A percentile compares a stretch with the other conserved stretches of the same genome.
phyloP scores from a whole-genome alignment of 1,284 basidiomycete species.

The Calocybe gambosa region DNA sequence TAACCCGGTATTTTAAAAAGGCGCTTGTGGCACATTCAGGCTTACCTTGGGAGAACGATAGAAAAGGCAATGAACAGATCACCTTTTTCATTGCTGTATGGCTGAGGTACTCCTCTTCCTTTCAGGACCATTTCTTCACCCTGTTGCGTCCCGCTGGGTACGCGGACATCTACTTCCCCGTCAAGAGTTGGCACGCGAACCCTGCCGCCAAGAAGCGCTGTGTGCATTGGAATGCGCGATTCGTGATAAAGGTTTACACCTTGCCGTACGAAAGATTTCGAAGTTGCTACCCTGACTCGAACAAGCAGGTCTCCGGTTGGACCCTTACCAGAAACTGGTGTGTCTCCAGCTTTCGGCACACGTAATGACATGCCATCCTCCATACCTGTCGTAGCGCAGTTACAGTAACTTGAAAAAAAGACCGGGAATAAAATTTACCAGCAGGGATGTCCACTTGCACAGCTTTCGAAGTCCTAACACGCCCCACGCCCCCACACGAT shows the following conservation, averaged over 20 bases:
- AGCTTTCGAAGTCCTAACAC: slow-evolving; percentile 75
- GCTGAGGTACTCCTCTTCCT: slow-evolving; percentile 77
- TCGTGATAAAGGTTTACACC: slow-evolving; percentile 91
- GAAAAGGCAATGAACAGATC: slow-evolving; percentile 91
- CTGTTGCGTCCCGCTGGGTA: slow-evolving; percentile 92
- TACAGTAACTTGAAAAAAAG: slow-evolving; percentile 13
- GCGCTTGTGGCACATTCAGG: slow-evolving; percentile 9
- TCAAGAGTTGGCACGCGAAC: slow-evolving; percentile 94
- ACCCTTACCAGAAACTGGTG: slow-evolving; percentile 75
- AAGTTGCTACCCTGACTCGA: slow-evolving; percentile 79
- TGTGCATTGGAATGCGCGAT: slow-evolving; percentile 88
- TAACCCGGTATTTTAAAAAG: slow-evolving; percentile 15
- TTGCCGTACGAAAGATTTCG: slow-evolving; percentile 86
- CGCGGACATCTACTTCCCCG: slow-evolving; percentile 91
- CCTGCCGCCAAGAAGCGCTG: slow-evolving; percentile 86
- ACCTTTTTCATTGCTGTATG: slow-evolving; percentile 67
- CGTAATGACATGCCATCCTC: slow-evolving; percentile 97
- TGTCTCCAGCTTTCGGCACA: slow-evolving; percentile 82
- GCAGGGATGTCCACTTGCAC: slow-evolving; percentile 85
- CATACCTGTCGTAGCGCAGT: slow-evolving; percentile 52
- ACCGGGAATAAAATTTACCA: slow-evolving; percentile 41
- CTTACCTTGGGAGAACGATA: slow-evolving; percentile 84
- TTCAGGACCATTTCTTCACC: slow-evolving; percentile 96
- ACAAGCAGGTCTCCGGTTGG: slow-evolving; percentile 83
- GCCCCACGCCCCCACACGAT: slow-evolving; percentile 83